phyloP scores from a whole-genome alignment of 805 yeast species.

The Saccharomycopsis javanensis region DNA sequence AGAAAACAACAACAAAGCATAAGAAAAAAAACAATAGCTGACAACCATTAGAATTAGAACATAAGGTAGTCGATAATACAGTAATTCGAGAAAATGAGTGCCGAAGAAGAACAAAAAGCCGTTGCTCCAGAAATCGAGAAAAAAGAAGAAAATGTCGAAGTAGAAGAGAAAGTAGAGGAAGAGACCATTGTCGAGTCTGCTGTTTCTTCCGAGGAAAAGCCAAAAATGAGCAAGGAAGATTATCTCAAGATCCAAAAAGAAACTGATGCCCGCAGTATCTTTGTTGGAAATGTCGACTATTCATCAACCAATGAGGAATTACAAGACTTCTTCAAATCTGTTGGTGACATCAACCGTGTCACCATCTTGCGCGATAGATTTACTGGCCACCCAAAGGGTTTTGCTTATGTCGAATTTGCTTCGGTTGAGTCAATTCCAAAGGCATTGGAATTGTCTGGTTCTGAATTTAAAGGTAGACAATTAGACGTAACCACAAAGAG shows the following conservation, averaged over 20 bases:
- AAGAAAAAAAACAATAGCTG: background rate
- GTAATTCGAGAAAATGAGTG: background rate
- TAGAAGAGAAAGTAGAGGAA: background rate
- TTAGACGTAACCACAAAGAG: conserved; percentile 42
- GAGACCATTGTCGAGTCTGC: background rate
- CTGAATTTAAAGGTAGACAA: conserved; percentile 36
- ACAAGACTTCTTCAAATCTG: conserved; percentile 40
- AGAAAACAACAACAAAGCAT: background rate
- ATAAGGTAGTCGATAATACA: too few relatives aligned
- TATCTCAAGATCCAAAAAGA: conserved; percentile 33
- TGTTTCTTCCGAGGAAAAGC: conserved; percentile 1
- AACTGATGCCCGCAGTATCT: conserved; percentile 46
- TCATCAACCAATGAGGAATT: conserved; percentile 48
- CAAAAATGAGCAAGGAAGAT: conserved; percentile 16
- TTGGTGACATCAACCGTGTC: conserved; percentile 38
- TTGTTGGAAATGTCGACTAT: conserved; percentile 57
- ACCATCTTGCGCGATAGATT: conserved; percentile 39
- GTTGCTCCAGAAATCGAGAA: background rate
- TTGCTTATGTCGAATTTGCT: conserved; percentile 50
- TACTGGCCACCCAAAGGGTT: conserved; percentile 36
- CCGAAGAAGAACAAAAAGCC: conserved; percentile 1
- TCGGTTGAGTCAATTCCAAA: conserved; percentile 35
- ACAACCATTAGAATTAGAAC: too few relatives aligned
- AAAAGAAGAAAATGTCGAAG: background rate
- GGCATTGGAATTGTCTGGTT: conserved; percentile 39